Percentiles rank a stretch among this genome's conserved stretches.
Evolutionary conservation across 106 monocot genomes (phyloP).

Genomic region (Apostasia ramifera): DNA sequence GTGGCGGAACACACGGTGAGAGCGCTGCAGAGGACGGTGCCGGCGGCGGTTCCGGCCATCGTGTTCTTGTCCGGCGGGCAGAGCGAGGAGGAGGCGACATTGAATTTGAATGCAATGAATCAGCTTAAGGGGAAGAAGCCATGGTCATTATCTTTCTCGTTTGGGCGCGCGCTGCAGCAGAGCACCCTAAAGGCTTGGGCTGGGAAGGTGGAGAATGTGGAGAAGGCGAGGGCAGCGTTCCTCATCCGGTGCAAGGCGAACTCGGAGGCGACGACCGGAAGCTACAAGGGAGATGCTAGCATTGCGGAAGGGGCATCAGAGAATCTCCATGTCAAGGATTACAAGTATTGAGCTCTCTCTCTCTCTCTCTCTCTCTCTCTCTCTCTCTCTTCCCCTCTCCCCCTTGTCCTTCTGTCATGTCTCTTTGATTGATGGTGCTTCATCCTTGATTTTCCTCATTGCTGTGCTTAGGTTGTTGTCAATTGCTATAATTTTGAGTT

Average conservation of each 20-base stretch:
- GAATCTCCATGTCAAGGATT: constrained; percentile 44
- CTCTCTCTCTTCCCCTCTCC: too few species aligned
- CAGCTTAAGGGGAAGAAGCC: constrained; percentile 41
- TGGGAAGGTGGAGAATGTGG: constrained; percentile 36
- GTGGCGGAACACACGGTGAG: constrained; percentile 44
- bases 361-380: neutral
- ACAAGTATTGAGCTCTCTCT: constrained; percentile 17
- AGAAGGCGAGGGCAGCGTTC: constrained; percentile 39
- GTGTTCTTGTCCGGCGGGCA: constrained; percentile 48
- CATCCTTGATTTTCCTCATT: too few species aligned
- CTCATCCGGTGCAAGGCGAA: constrained; percentile 35
- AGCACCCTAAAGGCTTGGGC: constrained; percentile 47
- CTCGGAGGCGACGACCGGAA: constrained; percentile 37
- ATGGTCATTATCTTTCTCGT: constrained; percentile 38
- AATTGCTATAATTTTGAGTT: too few species aligned
- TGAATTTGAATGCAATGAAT: constrained; percentile 36
- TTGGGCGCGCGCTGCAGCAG: constrained; percentile 39
- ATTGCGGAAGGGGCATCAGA: constrained; percentile 29
- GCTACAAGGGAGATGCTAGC: constrained; percentile 39
- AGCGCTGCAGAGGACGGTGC: constrained; percentile 43
- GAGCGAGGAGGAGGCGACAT: constrained; percentile 33
- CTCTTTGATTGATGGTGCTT: too few species aligned
- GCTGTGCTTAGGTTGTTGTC: too few species aligned
- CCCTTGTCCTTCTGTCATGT: too few species aligned
- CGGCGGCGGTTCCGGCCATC: constrained; percentile 38